phyloP scores from a whole-genome alignment of 192 early-diverging fungal species.

The Spizellomyces punctatus region DNA sequence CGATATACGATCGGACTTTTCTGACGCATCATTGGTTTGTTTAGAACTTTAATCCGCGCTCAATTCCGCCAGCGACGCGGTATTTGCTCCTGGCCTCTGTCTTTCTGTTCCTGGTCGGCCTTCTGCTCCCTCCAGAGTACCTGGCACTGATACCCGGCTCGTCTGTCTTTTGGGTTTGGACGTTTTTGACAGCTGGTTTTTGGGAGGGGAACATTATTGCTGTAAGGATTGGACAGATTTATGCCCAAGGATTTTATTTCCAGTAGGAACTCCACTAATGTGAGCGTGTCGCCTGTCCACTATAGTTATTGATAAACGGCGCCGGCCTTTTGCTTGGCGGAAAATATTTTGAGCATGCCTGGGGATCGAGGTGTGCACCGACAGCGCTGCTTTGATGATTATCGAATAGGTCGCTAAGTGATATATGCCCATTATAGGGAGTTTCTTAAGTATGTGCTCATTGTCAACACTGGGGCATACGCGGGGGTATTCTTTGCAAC shows the following conservation, averaged over 20 bases:
- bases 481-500: constrained; percentile 57
- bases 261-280: background rate
- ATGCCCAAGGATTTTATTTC: background rate
- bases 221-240: constrained; percentile 30
- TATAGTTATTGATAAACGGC: constrained; percentile 45
- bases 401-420: too few relatives aligned
- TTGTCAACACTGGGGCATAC: constrained; percentile 57
- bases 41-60: constrained; percentile 12
- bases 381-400: background rate
- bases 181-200: constrained; percentile 60
- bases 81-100: background rate
- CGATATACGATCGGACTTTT: too few relatives aligned
- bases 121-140: constrained; percentile 7
- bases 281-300: background rate
- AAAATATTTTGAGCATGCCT: constrained; percentile 81
- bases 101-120: constrained; percentile 19
- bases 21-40: background rate
- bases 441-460: constrained; percentile 67
- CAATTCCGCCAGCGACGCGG: constrained; percentile 21
- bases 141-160: constrained; percentile 19
- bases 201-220: constrained; percentile 53
- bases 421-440: constrained; percentile 40
- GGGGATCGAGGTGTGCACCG: constrained; percentile 61
- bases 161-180: constrained; percentile 52
- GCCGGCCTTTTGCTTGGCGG: constrained; percentile 57